Evolutionary conservation across 768 basidiomycete species (phyloP), one percentile per base, ranked within the genome.

Genomic region (Leccinum fibrillosum): DNA sequence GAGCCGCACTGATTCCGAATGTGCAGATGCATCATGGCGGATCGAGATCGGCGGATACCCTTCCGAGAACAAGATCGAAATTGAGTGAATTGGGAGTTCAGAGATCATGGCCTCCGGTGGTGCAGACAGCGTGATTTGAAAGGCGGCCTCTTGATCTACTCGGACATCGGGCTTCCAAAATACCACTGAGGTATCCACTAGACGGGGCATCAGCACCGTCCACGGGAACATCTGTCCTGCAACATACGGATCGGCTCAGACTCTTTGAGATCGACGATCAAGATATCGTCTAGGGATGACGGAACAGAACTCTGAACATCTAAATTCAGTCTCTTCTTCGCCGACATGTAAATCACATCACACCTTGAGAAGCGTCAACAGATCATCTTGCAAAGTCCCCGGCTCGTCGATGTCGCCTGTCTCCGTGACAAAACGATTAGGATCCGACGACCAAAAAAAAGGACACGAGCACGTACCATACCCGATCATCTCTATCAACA

Each of bases 401-500:
- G 11, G 32, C 39, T 84, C 83, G 15, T 84, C 83, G 2, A 72
- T 61, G 26, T 81, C 74, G 11, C 66, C 70, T 52, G 65, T 55
- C 62, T 78, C 81, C 50, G 7, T 34, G 57, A 42, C 28, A 12
- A 48, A 11, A 35, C 50, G 13, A 60, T 60, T 12, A 53, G 35
- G 12, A 30, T 15, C 3, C 10, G 21, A 54, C 8, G 8, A 37
- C 8, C 8, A 19, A 52, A 28, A 35, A 9, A 49, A 28, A 15
- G 11, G 30, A 30, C 11, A 6, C 21, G 48, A 2, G 3, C 23
- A 69, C 79, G 57, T 53, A 90, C 93, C 88, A 64, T 89, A 84
- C 10, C 84, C 84, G 56, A 96, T 75, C 84, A 95, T 88, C 71
- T 96, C 92, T 11, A 95, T 68, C 55, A 94, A 70, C n/a, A 95